These are phyloP conservation scores for Blastocystis sp. DNA, from an alignment of 352 stramenopile species.

Conservation along the genomic window DNA sequence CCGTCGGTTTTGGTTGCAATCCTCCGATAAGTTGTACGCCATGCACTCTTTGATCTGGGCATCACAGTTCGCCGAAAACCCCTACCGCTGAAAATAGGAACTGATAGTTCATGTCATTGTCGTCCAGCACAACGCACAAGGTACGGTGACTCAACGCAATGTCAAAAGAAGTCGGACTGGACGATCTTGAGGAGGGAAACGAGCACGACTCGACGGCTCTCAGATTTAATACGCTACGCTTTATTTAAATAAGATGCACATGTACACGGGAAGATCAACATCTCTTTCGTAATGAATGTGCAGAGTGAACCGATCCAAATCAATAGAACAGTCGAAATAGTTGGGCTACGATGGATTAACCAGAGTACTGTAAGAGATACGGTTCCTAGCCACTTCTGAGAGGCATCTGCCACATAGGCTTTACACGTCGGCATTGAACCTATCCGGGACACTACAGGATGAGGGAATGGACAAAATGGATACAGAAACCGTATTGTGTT, in stretches of 20 bases:
- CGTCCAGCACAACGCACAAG: conserved; percentile 11
- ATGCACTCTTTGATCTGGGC: conserved; percentile 21
- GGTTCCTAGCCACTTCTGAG: conserved; percentile 23
- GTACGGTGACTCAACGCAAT: conserved; percentile 41
- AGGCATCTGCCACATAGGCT: conserved; percentile 22
- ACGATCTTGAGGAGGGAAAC: neutral
- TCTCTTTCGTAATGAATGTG: conserved; percentile 11
- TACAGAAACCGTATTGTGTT: too few species aligned
- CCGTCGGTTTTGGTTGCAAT: neutral
- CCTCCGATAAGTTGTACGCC: conserved; percentile 15
- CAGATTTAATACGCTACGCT: conserved; percentile 46
- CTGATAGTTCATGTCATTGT: conserved; percentile 6
- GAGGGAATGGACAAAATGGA: too few species aligned
- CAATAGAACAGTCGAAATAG: conserved; percentile 9
- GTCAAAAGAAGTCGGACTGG: conserved; percentile 12
- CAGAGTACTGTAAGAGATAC: neutral
- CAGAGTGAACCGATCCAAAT: conserved; percentile 22
- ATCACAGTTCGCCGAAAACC: neutral
- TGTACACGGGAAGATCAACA: conserved; percentile 18
- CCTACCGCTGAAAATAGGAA: neutral
- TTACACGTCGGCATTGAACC: neutral
- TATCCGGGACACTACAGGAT: too few species aligned
- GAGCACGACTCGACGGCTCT: conserved; percentile 39
- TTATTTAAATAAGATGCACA: too few species aligned
- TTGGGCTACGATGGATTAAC: conserved; percentile 18